A percentile compares a stretch with the other conserved stretches of the same genome.
phyloP scores from a whole-genome alignment of 805 yeast genomes.

The Ogataea dorogensis region DNA sequence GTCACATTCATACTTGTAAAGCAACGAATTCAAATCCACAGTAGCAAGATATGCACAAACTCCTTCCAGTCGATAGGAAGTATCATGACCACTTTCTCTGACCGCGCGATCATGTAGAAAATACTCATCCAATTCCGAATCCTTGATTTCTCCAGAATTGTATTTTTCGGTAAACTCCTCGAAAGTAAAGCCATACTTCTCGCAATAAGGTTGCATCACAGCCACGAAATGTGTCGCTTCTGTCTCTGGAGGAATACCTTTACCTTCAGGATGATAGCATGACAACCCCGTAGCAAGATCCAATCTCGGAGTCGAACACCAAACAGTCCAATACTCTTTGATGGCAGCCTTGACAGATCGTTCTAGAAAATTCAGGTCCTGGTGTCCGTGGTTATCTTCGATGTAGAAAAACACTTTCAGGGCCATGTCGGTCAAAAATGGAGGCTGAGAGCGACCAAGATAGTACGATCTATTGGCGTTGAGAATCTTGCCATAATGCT shows the following conservation, averaged over 20 bases:
- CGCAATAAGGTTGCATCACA: conserved; percentile 64
- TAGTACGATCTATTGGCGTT: conserved; percentile 94
- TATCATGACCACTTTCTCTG: conserved; percentile 95
- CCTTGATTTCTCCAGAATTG: conserved; percentile 61
- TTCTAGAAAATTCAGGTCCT: conserved; percentile 58
- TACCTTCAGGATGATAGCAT: conserved; percentile 84
- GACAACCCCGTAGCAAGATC: conserved; percentile 78
- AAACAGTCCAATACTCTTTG: conserved; percentile 76
- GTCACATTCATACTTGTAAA: conserved; percentile 88
- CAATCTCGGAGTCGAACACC: conserved; percentile 73
- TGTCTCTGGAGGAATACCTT: conserved; percentile 96
- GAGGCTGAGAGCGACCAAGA: conserved; percentile 92
- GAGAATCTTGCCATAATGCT: conserved; percentile 86
- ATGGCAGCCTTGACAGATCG: conserved; percentile 77
- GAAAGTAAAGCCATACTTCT: conserved; percentile 54
- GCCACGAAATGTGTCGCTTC: conserved; percentile 84
- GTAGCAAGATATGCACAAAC: conserved; percentile 88
- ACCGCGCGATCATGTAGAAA: conserved; percentile 92
- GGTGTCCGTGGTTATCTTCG: conserved; percentile 36
- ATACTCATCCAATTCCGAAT: conserved; percentile 84
- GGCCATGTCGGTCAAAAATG: conserved; percentile 93
- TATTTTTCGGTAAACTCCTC: conserved; percentile 69
- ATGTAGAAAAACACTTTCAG: conserved; percentile 61
- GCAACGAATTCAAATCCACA: conserved; percentile 78
- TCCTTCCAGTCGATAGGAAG: conserved; percentile 86